phyloP scores from a whole-genome alignment of 306 rosid genomes.

The Hippophae gyantsensis region DNA sequence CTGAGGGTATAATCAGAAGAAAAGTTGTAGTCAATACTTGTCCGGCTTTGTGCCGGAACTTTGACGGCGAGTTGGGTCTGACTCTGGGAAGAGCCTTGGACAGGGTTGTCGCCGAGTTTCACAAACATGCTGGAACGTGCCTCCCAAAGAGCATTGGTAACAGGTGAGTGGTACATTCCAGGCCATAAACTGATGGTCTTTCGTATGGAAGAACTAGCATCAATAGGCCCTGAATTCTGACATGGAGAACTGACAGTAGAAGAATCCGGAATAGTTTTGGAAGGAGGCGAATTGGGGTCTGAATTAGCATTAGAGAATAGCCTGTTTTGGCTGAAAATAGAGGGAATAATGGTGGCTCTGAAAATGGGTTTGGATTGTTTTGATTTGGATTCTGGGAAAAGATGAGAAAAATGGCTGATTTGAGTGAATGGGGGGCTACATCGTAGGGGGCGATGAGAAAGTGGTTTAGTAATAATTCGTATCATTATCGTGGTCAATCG shows the following conservation, averaged over 20 bases:
- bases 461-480: no score
- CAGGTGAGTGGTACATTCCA: constrained; percentile 68
- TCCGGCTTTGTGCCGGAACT: constrained; percentile 52
- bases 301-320: neutral
- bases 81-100: constrained; percentile 1
- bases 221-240: constrained; percentile 25
- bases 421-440: neutral
- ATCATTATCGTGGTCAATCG: no score
- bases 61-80: constrained; percentile 20
- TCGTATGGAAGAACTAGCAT: constrained; percentile 59
- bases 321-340: neutral
- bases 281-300: neutral
- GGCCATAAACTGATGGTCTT: constrained; percentile 66
- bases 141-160: constrained; percentile 80
- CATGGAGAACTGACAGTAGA: constrained; percentile 8
- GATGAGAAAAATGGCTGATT: neutral
- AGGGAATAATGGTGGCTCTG: neutral
- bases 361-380: neutral
- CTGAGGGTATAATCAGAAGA: constrained; percentile 58
- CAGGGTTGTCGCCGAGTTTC: constrained; percentile 1
- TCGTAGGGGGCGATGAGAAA: neutral
- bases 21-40: constrained; percentile 51
- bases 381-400: neutral
- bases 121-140: constrained; percentile 56
- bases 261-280: constrained; percentile 3